phyloP scores from a whole-genome alignment of 2,329 filamentous ascomycete genomes.

The Phaeophleospora eucalypticola region DNA sequence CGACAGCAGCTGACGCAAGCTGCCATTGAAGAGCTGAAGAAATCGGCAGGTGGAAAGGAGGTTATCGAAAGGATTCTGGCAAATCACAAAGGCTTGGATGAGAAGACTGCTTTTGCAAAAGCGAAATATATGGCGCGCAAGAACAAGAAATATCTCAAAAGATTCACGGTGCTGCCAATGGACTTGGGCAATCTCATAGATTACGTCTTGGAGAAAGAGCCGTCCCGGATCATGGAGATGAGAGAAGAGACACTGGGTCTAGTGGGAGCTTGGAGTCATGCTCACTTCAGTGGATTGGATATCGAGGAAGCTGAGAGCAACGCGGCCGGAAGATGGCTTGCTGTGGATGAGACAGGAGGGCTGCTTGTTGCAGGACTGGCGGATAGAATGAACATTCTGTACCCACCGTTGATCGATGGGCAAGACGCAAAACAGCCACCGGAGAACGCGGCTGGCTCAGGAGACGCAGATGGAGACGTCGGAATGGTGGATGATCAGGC shows the following conservation, averaged over 20 bases:
- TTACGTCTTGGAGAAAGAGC: slow-evolving; percentile 76
- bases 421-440: not conserved
- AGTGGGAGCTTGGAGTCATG: slow-evolving; percentile 83
- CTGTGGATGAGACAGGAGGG: slow-evolving; percentile 83
- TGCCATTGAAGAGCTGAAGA: slow-evolving; percentile 69
- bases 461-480: slow-evolving; percentile 3
- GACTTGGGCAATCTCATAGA: slow-evolving; percentile 72
- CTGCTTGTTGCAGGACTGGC: slow-evolving; percentile 78
- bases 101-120: slow-evolving; percentile 90
- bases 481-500: slow-evolving; percentile 1
- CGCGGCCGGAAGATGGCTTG: slow-evolving; percentile 65
- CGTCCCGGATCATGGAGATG: slow-evolving; percentile 76
- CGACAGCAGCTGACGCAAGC: slow-evolving; percentile 71
- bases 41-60: slow-evolving; percentile 71
- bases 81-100: slow-evolving; percentile 82
- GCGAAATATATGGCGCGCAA: slow-evolving; percentile 96
- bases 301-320: slow-evolving; percentile 9
- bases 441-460: slow-evolving; percentile 1
- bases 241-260: slow-evolving; percentile 78
- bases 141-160: slow-evolving; percentile 84
- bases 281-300: slow-evolving; percentile 63
- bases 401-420: slow-evolving; percentile 7
- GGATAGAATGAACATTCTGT: slow-evolving; percentile 80
- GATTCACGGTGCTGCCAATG: slow-evolving; percentile 80
- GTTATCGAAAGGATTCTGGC: slow-evolving; percentile 89